These are phyloP conservation scores for Wickerhamomyces queroliae DNA, from an alignment of 805 yeast species.

Conservation along the genomic window DNA sequence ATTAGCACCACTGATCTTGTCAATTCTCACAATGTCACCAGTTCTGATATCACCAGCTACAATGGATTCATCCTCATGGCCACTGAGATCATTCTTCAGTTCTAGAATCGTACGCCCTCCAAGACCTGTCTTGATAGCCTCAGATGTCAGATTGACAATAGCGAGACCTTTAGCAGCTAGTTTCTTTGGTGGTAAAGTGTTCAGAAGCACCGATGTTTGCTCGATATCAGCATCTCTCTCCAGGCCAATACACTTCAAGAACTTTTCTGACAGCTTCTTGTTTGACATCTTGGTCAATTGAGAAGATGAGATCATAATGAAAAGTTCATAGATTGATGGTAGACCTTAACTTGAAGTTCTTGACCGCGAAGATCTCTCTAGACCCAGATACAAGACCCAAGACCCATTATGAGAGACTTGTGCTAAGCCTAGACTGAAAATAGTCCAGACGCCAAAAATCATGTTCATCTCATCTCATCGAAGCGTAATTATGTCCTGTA, in stretches of 20 bases:
- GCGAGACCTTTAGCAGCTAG: slow-evolving; percentile 76
- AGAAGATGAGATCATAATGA: too few species aligned
- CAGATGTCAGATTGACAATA: slow-evolving; percentile 53
- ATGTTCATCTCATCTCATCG: too few species aligned
- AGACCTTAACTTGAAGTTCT: not conserved
- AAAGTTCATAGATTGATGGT: too few species aligned
- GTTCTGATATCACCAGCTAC: slow-evolving; percentile 50
- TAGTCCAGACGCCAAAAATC: too few species aligned
- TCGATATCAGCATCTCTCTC: slow-evolving; percentile 18
- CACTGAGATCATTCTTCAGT: slow-evolving; percentile 47
- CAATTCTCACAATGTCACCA: slow-evolving; percentile 74
- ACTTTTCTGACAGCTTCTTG: slow-evolving; percentile 11
- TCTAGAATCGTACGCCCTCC: slow-evolving; percentile 74
- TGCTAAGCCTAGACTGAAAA: too few species aligned
- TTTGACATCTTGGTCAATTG: not conserved
- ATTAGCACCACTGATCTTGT: slow-evolving; percentile 27
- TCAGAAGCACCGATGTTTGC: slow-evolving; percentile 32
- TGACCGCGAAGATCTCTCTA: not conserved
- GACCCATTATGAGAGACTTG: too few species aligned
- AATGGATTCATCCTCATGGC: slow-evolving; percentile 27
- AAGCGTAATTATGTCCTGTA: too few species aligned
- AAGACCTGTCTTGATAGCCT: slow-evolving; percentile 66
- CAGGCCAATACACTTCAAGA: slow-evolving; percentile 12
- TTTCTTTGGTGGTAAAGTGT: slow-evolving; percentile 50
- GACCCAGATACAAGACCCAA: not conserved